These are phyloP conservation scores for Colletotrichum sp. DNA, from an alignment of 2,329 filamentous ascomycete species.

Conservation along the genomic window DNA sequence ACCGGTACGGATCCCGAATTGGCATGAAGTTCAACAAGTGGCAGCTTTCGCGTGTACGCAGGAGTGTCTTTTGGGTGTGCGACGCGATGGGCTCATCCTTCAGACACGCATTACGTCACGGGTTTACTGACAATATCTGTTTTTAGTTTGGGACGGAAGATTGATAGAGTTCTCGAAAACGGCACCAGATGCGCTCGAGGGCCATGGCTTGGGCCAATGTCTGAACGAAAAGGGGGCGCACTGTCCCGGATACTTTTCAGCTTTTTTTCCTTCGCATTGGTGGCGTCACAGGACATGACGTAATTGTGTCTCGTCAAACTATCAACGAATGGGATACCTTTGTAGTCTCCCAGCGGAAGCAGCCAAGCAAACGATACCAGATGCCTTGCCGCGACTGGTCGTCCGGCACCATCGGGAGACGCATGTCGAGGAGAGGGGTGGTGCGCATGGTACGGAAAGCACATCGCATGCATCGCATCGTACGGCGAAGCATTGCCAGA, in stretches of 20 bases:
- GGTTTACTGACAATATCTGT: not conserved
- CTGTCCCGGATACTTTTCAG: conserved; percentile 3
- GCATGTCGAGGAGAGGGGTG: not conserved
- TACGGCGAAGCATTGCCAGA: not conserved
- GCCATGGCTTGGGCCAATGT: not conserved
- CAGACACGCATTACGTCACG: conserved; percentile 11
- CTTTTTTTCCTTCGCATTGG: not conserved
- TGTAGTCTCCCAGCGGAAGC: not conserved
- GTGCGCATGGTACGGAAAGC: not conserved
- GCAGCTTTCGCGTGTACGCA: not conserved
- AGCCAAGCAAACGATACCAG: not conserved
- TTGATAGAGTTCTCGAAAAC: conserved; percentile 16
- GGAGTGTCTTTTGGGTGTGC: not conserved
- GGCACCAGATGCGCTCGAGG: not conserved
- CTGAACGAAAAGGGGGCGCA: not conserved
- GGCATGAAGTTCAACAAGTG: not conserved
- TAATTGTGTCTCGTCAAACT: conserved; percentile 1
- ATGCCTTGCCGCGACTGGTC: not conserved
- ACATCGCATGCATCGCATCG: not conserved
- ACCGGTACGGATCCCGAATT: not conserved
- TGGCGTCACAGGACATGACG: conserved; percentile 17
- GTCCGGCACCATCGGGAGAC: conserved; percentile 2
- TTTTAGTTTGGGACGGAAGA: conserved; percentile 12
- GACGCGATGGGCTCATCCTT: not conserved
- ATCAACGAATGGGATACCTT: not conserved